phyloP scores from a whole-genome alignment of 1,284 basidiomycete genomes.

The Fomitiporia mediterranea region DNA sequence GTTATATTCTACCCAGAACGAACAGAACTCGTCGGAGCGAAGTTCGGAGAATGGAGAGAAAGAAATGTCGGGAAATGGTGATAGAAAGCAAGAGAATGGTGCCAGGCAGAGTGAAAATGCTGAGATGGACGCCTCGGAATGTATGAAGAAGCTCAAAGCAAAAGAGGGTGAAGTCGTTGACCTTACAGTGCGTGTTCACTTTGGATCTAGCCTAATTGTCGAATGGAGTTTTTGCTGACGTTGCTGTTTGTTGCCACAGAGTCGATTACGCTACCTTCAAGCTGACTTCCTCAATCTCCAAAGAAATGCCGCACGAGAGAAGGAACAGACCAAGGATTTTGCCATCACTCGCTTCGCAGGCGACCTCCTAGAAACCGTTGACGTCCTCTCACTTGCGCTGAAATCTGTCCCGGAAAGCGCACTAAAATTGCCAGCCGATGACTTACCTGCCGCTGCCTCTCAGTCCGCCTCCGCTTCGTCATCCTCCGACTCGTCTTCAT shows the following conservation, averaged over 20 bases:
- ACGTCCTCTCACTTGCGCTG: conserved; percentile 87
- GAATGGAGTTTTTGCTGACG: conserved; percentile 9
- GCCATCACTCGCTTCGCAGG: conserved; percentile 89
- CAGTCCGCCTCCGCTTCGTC: conserved; percentile 24
- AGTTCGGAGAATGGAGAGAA: conserved; percentile 27
- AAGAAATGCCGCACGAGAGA: conserved; percentile 86
- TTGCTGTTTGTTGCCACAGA: conserved; percentile 41
- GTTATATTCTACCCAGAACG: conserved; percentile 27
- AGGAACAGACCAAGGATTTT: conserved; percentile 88
- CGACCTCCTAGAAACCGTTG: conserved; percentile 89
- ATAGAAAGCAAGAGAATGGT: conserved; percentile 7
- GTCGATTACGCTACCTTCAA: conserved; percentile 81
- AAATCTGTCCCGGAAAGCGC: conserved; percentile 73
- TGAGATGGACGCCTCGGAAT: conserved; percentile 30
- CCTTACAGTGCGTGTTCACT: conserved; percentile 55
- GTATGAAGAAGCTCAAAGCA: conserved; percentile 51
- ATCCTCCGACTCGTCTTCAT: conserved; percentile 24
- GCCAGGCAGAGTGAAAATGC: conserved; percentile 19
- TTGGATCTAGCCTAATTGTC: not conserved
- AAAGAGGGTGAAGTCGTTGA: conserved; percentile 73
- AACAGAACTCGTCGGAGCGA: conserved; percentile 36
- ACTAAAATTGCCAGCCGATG: conserved; percentile 29
- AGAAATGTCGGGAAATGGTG: conserved; percentile 23
- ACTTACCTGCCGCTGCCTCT: not conserved
- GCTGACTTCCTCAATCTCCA: conserved; percentile 96